phyloP scores from a whole-genome alignment of 176 grass and related monocot genomes.

The Pontederia paniculata region DNA sequence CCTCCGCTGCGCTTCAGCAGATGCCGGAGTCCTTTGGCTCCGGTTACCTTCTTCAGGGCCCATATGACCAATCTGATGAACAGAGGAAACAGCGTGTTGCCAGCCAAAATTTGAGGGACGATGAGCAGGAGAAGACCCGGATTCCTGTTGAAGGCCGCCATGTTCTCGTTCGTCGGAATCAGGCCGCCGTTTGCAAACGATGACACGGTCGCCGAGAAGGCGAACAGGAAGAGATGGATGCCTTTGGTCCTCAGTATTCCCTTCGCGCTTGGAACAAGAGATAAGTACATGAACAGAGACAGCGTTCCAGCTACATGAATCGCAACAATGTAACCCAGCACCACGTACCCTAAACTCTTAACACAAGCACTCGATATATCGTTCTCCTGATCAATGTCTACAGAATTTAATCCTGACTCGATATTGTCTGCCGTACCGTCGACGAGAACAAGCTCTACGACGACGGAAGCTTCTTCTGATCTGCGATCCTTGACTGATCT shows the following conservation, averaged over 20 bases:
- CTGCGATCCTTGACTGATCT: neutral
- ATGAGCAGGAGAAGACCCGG: conserved; percentile 43
- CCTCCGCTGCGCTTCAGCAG: conserved; percentile 23
- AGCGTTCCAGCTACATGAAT: conserved; percentile 28
- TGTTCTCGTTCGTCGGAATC: conserved; percentile 64
- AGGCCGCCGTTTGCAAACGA: conserved; percentile 74
- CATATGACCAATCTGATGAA: conserved; percentile 37
- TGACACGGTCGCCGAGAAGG: conserved; percentile 29
- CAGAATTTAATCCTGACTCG: neutral
- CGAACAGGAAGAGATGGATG: conserved; percentile 36
- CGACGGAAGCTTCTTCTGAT: conserved; percentile 13
- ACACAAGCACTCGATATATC: conserved; percentile 4
- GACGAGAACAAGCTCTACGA: conserved; percentile 7
- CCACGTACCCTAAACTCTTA: conserved; percentile 23
- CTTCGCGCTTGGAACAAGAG: conserved; percentile 35
- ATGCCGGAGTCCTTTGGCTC: conserved; percentile 13
- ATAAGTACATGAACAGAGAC: conserved; percentile 33
- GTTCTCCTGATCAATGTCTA: neutral
- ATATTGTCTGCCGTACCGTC: conserved; percentile 9
- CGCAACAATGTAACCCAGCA: conserved; percentile 24
- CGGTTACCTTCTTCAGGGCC: conserved; percentile 10
- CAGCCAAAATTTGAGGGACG: conserved; percentile 44
- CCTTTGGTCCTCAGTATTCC: conserved; percentile 39
- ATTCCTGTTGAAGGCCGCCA: conserved; percentile 50
- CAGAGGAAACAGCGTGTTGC: conserved; percentile 42